A percentile compares a stretch with the other conserved stretches of the same genome.
These are phyloP conservation scores for Sclerotinia sclerotiorum DNA, from an alignment of 2,329 filamentous ascomycete species.

Conservation along the genomic window DNA sequence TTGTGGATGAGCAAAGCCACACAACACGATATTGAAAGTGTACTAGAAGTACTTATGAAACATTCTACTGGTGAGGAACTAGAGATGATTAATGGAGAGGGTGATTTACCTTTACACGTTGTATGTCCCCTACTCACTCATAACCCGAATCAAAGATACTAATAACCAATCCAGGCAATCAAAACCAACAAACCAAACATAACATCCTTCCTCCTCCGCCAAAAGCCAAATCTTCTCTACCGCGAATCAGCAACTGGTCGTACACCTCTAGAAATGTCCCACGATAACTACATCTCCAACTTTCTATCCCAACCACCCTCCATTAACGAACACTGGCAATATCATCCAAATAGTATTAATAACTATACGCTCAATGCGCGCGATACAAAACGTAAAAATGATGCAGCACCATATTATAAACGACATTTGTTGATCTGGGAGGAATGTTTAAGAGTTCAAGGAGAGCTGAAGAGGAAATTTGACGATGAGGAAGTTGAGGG, in stretches of 20 bases:
- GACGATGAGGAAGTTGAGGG: constrained; percentile 14
- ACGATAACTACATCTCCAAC: constrained; percentile 51
- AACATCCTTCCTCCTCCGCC: constrained; percentile 32
- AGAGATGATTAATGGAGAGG: constrained; percentile 60
- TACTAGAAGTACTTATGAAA: constrained; percentile 51
- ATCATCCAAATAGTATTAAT: constrained; percentile 25
- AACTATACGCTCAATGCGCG: background rate
- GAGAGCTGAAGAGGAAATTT: constrained; percentile 16
- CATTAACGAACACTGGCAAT: constrained; percentile 31
- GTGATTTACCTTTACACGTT: constrained; percentile 64
- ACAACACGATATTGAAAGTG: background rate
- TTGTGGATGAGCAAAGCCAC: constrained; percentile 48
- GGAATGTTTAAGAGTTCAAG: constrained; percentile 20
- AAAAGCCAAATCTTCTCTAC: constrained; percentile 49
- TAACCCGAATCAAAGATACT: constrained; percentile 40
- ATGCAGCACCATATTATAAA: background rate
- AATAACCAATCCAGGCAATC: constrained; percentile 44
- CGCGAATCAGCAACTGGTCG: constrained; percentile 75
- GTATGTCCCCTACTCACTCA: constrained; percentile 43
- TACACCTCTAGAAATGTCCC: constrained; percentile 68
- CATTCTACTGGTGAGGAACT: constrained; percentile 58
- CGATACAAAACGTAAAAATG: background rate
- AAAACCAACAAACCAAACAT: constrained; percentile 31
- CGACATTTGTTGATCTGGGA: constrained; percentile 10
- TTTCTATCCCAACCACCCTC: constrained; percentile 27